phyloP scores from a whole-genome alignment of 805 yeast species.

The Ascoidea rubescens region DNA sequence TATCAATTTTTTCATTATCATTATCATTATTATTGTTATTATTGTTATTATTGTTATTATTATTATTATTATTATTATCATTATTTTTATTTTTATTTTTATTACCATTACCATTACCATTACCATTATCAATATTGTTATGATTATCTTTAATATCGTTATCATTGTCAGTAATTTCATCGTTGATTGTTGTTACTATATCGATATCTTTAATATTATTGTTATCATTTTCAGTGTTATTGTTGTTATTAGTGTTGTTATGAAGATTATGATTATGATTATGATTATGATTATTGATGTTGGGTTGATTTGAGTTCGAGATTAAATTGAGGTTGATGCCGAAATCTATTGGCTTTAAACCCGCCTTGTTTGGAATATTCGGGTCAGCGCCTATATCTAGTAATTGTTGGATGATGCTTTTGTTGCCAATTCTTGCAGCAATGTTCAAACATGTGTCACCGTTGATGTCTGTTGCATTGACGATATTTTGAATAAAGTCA shows the following conservation, averaged over 20 bases:
- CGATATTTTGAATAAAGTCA: slow-evolving; percentile 50
- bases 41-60: neutral
- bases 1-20: slow-evolving; percentile 8
- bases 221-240: neutral
- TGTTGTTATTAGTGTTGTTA: slow-evolving; percentile 1
- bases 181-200: neutral
- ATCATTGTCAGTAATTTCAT: neutral
- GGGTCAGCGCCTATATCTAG: slow-evolving; percentile 84
- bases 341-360: slow-evolving; percentile 76
- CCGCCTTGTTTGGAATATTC: slow-evolving; percentile 66
- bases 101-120: slow-evolving; percentile 9
- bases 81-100: neutral
- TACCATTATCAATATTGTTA: neutral
- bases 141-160: too few species aligned
- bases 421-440: slow-evolving; percentile 79
- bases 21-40: neutral
- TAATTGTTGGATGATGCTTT: slow-evolving; percentile 65
- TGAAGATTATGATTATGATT: slow-evolving; percentile 8
- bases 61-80: too few species aligned
- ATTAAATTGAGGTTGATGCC: slow-evolving; percentile 23
- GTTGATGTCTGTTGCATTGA: slow-evolving; percentile 81
- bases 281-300: neutral
- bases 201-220: neutral
- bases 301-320: slow-evolving; percentile 2
- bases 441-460: slow-evolving; percentile 94